Percentiles rank a stretch among this genome's conserved stretches.
These are phyloP conservation scores for Paragyromitra xinjiangensis DNA, from an alignment of 495 filamentous ascomycete genomes.

Conservation along the genomic window DNA sequence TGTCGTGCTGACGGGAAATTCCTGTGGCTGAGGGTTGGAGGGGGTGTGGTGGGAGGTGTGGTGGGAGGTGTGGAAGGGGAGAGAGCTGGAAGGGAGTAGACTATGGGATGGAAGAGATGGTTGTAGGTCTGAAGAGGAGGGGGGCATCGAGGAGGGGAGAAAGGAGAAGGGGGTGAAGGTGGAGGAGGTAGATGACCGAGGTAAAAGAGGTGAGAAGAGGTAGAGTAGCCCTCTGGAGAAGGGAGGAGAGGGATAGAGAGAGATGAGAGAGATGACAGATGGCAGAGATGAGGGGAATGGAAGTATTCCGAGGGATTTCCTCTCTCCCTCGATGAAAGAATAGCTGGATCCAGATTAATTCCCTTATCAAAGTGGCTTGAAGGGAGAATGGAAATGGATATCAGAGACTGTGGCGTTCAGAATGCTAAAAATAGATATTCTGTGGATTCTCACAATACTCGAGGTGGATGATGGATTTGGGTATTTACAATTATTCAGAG, in stretches of 20 bases:
- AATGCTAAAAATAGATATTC: background rate
- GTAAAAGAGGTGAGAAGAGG: background rate
- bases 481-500: background rate
- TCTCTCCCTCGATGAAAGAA: slow-evolving; percentile 5
- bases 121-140: slow-evolving; percentile 5
- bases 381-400: background rate
- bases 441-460: background rate
- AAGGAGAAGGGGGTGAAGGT: background rate
- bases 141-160: background rate
- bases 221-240: background rate
- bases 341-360: background rate
- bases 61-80: background rate
- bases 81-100: background rate
- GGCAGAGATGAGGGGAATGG: background rate
- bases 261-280: background rate
- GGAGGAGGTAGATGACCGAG: background rate
- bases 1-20: background rate
- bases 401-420: background rate
- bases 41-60: background rate
- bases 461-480: background rate
- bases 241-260: background rate
- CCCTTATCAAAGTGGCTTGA: background rate
- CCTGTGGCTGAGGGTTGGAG: background rate
- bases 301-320: slow-evolving; percentile 23
- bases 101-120: background rate